Evolutionary conservation across 208 protist genomes (phyloP), one percentile per base, ranked within the genome.

Genomic region (Leishmania arabica): DNA sequence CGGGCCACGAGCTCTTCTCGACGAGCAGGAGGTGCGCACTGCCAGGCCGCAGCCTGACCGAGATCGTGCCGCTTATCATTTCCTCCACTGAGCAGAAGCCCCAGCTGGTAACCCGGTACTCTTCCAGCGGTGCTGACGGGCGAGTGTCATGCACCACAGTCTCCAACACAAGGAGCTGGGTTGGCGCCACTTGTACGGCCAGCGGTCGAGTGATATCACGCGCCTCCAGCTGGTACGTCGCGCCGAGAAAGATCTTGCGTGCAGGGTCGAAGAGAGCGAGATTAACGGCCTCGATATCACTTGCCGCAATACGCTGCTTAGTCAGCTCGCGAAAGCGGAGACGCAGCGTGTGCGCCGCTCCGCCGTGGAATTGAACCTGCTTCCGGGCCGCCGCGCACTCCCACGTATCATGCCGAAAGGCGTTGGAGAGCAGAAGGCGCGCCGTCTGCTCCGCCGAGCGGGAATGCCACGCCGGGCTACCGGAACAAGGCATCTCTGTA

Each of bases 341-440:
- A 13, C 82, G 84, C 62, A 94, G 79, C 17, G 90, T 89, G 34
- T 79, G 77, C 37, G 77, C 88, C 24, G 70, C 80, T 37, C 85
- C 87, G 9, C 88, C 88, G 19, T 84, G 80, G 2, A 81, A 89
- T 70, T 76, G 73, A 21, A 91, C 83, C 74, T 82, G 79, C 68
- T 86, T 83, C 9, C 76, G 77, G 5, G 91, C 89, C 34, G 88
- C 83, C 34, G 71, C 88, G 70, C 84, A 89, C 77, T 97, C 95
- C 89, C 89, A 96, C 34, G 95, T 96, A 79, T 97, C 95, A 80
- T 97, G 90, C 58, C 95, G 89, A 42, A 96, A 94, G 51, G 93
- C 95, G 78, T 90, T 96, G 45, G 93, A 95, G 19, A 97, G 88
- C 24, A 97, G 89, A 54, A 95, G 85, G 7, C 95, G 92, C 19